These are phyloP conservation scores for Gelatoporia subvermispora DNA, from an alignment of 768 basidiomycete species.

Conservation along the genomic window DNA sequence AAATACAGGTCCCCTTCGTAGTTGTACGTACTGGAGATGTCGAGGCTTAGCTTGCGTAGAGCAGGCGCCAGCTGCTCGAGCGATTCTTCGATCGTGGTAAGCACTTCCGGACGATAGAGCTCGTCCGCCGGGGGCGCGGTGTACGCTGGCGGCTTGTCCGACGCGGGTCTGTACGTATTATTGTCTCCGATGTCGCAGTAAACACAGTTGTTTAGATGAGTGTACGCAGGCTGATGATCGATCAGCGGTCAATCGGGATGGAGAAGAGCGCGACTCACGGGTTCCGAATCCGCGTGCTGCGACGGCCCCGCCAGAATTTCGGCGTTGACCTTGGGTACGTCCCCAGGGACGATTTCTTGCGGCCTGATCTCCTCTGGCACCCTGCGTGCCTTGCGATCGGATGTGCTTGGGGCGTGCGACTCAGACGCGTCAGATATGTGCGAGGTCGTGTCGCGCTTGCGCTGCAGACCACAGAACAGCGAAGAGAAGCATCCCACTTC, in stretches of 20 bases:
- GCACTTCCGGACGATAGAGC: constrained; percentile 30
- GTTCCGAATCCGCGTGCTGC: neutral
- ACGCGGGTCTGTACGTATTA: neutral
- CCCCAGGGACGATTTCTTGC: neutral
- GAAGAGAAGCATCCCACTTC: constrained; percentile 6
- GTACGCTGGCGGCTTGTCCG: constrained; percentile 20
- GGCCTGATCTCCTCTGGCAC: neutral
- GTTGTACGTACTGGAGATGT: constrained; percentile 35
- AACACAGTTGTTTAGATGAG: constrained; percentile 8
- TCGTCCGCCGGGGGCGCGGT: constrained; percentile 4
- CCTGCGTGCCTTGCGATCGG: too few relatives aligned
- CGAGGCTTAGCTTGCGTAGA: constrained; percentile 60
- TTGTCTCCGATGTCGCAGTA: neutral
- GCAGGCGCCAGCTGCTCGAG: constrained; percentile 47
- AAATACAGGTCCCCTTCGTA: neutral
- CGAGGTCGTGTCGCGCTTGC: neutral
- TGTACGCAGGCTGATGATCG: constrained; percentile 4
- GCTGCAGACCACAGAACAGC: neutral
- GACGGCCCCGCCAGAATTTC: neutral
- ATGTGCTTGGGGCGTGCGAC: neutral
- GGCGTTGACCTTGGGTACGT: neutral
- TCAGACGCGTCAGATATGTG: neutral
- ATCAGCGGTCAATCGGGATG: neutral
- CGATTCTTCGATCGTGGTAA: constrained; percentile 47
- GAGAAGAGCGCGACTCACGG: neutral